Evolutionary conservation across 257 asterid genomes (phyloP), one percentile per base, ranked within the genome.

Genomic region (Solanum verrucosum): DNA sequence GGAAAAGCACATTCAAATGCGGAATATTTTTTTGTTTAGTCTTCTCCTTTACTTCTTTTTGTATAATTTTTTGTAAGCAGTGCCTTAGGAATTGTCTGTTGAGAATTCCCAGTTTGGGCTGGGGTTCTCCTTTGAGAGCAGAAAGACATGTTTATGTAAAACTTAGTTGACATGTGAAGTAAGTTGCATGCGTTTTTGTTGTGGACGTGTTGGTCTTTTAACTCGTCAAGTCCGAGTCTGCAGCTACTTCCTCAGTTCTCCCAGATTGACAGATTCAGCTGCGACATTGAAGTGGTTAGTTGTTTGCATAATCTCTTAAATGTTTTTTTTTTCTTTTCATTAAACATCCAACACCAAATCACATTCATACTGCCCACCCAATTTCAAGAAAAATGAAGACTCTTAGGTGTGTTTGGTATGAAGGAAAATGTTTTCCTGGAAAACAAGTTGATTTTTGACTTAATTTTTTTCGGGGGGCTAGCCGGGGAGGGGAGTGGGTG

Each of bases 51-150:
- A 46, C 6, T 46, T 56, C 65, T 56, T 56, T 70, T 85, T 31
- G 68, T 49, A 44, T 79, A 29, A 46, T 82, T 82, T 29, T 82
- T 82, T 18, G 86, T 49, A 82, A 82, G 70, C 70, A 82, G 65
- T 29, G 70, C 42, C 44, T 9, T 82, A 82, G 83, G 88, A 42
- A 72, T 23, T 29, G 79, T 65, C 74, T 68, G 77, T 40, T 44
- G 56, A 83, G 88, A 87, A 87, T 87, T 79, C 83, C 74, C 89
- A 44, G 89, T 91, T 88, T 87, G 89, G 86, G 84, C 65, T 40
- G 87, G 91, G 84, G 65, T 84, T 88, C 65, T 87, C 49, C 18
- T 74, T 68, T 71, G 77, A 63, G 77, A 40, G 77, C 87, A 84
- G 87, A 65, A 63, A 35, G 35, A 68, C 87, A 84, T 33, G 27